A percentile compares a stretch with the other conserved stretches of the same genome.
These are phyloP conservation scores for Crataegus laevigata DNA, from an alignment of 306 rosid genomes.

Conservation along the genomic window DNA sequence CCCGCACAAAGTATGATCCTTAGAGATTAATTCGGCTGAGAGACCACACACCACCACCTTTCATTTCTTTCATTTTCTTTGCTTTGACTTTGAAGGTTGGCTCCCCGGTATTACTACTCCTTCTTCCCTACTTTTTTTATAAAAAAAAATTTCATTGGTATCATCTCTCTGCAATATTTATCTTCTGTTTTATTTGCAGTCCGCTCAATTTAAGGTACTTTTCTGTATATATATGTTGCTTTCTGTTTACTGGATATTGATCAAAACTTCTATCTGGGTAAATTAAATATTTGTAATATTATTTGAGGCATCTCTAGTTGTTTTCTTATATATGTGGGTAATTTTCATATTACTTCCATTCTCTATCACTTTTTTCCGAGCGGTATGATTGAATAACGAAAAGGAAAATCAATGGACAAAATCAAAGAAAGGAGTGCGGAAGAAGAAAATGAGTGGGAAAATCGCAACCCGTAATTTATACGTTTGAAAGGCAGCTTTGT, in stretches of 20 bases:
- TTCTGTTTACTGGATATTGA: no score
- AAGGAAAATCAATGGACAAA: no score
- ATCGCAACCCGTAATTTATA: no score
- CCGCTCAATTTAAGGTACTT: background rate
- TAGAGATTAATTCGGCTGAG: background rate
- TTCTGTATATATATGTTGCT: background rate
- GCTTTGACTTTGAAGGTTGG: no score
- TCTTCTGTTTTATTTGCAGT: background rate
- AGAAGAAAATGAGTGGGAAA: no score
- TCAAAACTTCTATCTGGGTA: constrained; percentile 22
- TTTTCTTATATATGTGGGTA: background rate
- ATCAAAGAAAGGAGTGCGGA: no score
- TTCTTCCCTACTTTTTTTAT: constrained; percentile 3
- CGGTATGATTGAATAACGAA: no score
- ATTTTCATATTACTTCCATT: no score
- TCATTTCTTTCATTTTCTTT: no score
- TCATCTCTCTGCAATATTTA: background rate
- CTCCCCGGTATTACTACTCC: background rate
- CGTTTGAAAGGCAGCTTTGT: background rate
- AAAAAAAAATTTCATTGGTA: background rate
- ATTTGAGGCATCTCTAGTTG: background rate
- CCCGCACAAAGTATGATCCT: constrained; percentile 8
- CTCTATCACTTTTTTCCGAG: no score
- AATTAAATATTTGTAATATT: background rate
- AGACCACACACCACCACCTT: no score